Evolutionary conservation across 2,329 filamentous ascomycete genomes (phyloP), one percentile per base, ranked within the genome.

Genomic region (Fulvia fulva): DNA sequence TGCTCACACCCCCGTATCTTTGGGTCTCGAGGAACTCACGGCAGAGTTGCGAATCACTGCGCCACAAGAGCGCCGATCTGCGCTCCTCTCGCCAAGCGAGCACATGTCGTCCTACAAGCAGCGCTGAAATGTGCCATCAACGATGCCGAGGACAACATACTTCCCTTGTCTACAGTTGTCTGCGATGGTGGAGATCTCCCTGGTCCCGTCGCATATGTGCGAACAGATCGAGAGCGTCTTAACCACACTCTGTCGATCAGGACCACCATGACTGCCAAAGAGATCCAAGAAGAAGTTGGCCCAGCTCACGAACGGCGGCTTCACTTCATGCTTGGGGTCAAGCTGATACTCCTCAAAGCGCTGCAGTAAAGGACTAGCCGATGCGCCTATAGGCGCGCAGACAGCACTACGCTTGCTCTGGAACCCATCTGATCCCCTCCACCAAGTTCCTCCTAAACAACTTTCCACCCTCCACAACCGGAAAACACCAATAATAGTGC

Each of bases 401-500:
- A n/a, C n/a, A n/a, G n/a, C n/a, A n/a, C n/a, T n/a, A n/a, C n/a
- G n/a, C n/a, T n/a, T n/a, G n/a, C n/a, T n/a, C n/a, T n/a, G n/a
- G n/a, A n/a, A n/a, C n/a, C n/a, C n/a, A n/a, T n/a, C n/a, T n/a
- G n/a, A n/a, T n/a, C n/a, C n/a, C n/a, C n/a, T n/a, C n/a, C n/a
- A n/a, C n/a, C n/a, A n/a, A n/a, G n/a, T n/a, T n/a, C 46, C 25
- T 21, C 23, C 46, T 3, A 50, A 50, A 30, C 12, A 5, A 25
- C 22, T 50, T 21, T 14, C 46, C 46, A 7, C 46, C 23, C 23
- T 28, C 23, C 5, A 14, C 25, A 11, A 50, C 46, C 9, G 23
- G 46, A 28, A 50, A 50, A 30, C 46, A 50, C 66, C 65, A 71
- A 47, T 69, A 74, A 34, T 70, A 74, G 62, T 74, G 71, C 43